Evolutionary conservation across 2,329 filamentous ascomycete species (phyloP).

Genomic region (Hypoxylon rubiginosum): DNA sequence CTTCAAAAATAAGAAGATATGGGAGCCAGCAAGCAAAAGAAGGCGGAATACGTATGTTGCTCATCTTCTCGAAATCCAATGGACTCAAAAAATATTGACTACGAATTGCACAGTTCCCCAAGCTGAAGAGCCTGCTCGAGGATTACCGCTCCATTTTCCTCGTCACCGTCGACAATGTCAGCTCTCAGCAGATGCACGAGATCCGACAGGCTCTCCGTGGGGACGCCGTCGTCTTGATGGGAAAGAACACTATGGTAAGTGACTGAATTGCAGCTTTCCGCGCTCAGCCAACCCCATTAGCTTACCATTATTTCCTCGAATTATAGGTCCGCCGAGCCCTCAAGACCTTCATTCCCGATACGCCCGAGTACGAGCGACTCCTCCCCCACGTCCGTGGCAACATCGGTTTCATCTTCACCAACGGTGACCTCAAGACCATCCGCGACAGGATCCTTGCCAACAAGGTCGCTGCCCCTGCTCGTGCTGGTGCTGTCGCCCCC

Average conservation of each 20-base stretch:
- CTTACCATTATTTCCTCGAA: conserved; percentile 7
- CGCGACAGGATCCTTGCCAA: conserved; percentile 96
- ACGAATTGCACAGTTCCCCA: conserved; percentile 84
- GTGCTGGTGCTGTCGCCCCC: conserved; percentile 97
- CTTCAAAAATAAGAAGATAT: conserved; percentile 97
- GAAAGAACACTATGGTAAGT: conserved; percentile 99
- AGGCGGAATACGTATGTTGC: conserved; percentile 70
- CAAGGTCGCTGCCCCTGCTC: conserved; percentile 96
- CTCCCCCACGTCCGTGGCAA: conserved; percentile 97
- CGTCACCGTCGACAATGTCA: conserved; percentile 98
- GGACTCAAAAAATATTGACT: conserved; percentile 8
- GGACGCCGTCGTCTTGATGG: conserved; percentile 97
- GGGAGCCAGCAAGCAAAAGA: conserved; percentile 96
- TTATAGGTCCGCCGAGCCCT: conserved; percentile 90
- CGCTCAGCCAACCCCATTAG: not conserved
- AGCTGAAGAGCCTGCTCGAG: conserved; percentile 97
- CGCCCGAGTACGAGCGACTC: conserved; percentile 98
- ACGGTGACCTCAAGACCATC: conserved; percentile 89
- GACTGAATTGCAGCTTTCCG: conserved; percentile 13
- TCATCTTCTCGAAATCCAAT: not conserved
- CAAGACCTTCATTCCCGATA: conserved; percentile 91
- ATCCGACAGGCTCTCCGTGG: conserved; percentile 93
- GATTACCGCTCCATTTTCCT: conserved; percentile 99
- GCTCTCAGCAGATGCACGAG: conserved; percentile 99
- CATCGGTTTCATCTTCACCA: conserved; percentile 99